These are phyloP conservation scores for Fagus crenata DNA, from an alignment of 306 rosid genomes.

Conservation along the genomic window DNA sequence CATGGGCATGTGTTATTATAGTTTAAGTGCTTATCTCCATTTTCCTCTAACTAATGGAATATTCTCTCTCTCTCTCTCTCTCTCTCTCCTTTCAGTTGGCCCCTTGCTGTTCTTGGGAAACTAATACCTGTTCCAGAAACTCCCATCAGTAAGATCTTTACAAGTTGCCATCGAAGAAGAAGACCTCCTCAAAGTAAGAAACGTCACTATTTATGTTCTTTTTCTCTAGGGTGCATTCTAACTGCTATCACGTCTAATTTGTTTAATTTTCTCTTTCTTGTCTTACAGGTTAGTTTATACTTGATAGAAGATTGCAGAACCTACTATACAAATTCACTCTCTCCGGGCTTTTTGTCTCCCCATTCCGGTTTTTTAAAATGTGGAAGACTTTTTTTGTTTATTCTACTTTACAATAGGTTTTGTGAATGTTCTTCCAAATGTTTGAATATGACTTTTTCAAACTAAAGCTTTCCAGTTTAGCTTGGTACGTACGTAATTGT, in stretches of 20 bases:
- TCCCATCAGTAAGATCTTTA: slow-evolving; percentile 25
- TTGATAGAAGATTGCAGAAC: neutral
- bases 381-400: no score
- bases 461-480: no score
- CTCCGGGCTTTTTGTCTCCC: no score
- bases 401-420: no score
- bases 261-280: neutral
- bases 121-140: slow-evolving; percentile 60
- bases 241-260: neutral
- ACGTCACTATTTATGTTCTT: slow-evolving; percentile 2
- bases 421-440: no score
- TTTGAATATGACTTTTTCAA: no score
- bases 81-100: slow-evolving; percentile 64
- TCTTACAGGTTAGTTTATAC: neutral
- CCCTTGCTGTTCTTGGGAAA: slow-evolving; percentile 82
- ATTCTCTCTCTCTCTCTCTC: slow-evolving; percentile 12
- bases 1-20: neutral
- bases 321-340: neutral
- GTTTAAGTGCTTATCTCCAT: neutral
- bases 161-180: slow-evolving; percentile 13
- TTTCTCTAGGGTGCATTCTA: neutral
- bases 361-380: no score
- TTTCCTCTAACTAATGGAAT: neutral
- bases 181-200: slow-evolving; percentile 20
- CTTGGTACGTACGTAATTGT: no score